Conservation (phyloP, 139 green algal species). For the Micractinium sp. region DNA sequence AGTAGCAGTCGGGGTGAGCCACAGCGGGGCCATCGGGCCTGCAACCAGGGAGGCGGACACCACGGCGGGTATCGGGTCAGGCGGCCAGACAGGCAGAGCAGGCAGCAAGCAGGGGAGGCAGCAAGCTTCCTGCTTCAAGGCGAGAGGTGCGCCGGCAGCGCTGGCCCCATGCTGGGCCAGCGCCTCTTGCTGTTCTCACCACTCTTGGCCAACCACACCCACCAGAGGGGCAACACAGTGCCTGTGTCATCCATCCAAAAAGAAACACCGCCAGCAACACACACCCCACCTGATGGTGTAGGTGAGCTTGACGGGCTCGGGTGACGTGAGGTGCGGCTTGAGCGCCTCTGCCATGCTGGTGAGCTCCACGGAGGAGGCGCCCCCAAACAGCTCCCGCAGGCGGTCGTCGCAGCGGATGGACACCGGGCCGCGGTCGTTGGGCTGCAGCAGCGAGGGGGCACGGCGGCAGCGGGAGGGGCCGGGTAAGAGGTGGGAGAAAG, state of each 20-base stretch:
- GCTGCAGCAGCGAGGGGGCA: not conserved
- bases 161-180: too few relatives aligned
- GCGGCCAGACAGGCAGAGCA: not conserved
- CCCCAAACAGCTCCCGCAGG: constrained; percentile 22
- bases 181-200: too few relatives aligned
- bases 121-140: too few relatives aligned
- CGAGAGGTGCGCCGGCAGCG: too few relatives aligned
- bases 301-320: not conserved
- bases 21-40: constrained; percentile 25
- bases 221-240: too few relatives aligned
- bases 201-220: too few relatives aligned
- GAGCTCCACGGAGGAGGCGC: constrained; percentile 10
- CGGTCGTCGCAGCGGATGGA: constrained; percentile 28
- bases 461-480: not conserved
- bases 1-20: not conserved
- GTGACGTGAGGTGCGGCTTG: constrained; percentile 1
- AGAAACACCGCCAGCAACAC: too few relatives aligned
- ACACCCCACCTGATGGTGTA: constrained; percentile 8
- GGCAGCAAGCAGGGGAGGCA: too few relatives aligned
- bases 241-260: too few relatives aligned
- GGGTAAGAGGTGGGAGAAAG: not conserved
- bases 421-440: not conserved
- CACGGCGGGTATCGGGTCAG: not conserved
- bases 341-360: not conserved
- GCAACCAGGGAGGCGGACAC: not conserved